Percentiles rank a stretch among this genome's conserved stretches.
These are phyloP conservation scores for Xylariaceae sp. DNA, from an alignment of 2,329 filamentous ascomycete genomes.

Conservation along the genomic window DNA sequence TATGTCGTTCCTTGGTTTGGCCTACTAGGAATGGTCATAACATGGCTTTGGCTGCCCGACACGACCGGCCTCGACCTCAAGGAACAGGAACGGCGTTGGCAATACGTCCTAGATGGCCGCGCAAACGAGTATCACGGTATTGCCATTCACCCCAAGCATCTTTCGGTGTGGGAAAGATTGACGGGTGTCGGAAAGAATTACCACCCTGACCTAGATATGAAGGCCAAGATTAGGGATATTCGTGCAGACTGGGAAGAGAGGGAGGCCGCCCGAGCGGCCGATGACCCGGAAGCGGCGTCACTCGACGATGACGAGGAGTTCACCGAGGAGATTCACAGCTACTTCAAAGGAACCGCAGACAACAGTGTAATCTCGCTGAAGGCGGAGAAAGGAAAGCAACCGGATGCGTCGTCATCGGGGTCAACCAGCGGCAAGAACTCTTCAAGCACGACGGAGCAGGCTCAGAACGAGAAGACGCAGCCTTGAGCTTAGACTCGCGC, in stretches of 20 bases:
- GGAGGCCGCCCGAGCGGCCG: slow-evolving; percentile 50
- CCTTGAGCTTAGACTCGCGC: background rate
- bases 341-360: slow-evolving; percentile 45
- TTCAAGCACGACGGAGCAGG: slow-evolving; percentile 6
- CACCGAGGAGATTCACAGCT: slow-evolving; percentile 56
- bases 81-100: slow-evolving; percentile 94
- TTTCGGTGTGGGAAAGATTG: slow-evolving; percentile 85
- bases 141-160: slow-evolving; percentile 85
- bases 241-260: slow-evolving; percentile 61
- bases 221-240: slow-evolving; percentile 85
- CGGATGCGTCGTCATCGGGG: slow-evolving; percentile 7
- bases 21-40: slow-evolving; percentile 81
- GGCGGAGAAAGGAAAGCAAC: slow-evolving; percentile 28
- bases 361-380: slow-evolving; percentile 24
- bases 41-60: slow-evolving; percentile 87
- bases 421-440: slow-evolving; percentile 13
- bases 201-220: slow-evolving; percentile 79
- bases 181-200: slow-evolving; percentile 80
- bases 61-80: slow-evolving; percentile 95
- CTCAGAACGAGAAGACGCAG: slow-evolving; percentile 10
- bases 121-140: slow-evolving; percentile 88
- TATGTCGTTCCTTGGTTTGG: slow-evolving; percentile 93
- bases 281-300: slow-evolving; percentile 46
- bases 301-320: slow-evolving; percentile 53
- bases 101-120: slow-evolving; percentile 77